These are phyloP conservation scores for Magnusiomyces suaveolens DNA, from an alignment of 1,139 yeast species.

Conservation along the genomic window DNA sequence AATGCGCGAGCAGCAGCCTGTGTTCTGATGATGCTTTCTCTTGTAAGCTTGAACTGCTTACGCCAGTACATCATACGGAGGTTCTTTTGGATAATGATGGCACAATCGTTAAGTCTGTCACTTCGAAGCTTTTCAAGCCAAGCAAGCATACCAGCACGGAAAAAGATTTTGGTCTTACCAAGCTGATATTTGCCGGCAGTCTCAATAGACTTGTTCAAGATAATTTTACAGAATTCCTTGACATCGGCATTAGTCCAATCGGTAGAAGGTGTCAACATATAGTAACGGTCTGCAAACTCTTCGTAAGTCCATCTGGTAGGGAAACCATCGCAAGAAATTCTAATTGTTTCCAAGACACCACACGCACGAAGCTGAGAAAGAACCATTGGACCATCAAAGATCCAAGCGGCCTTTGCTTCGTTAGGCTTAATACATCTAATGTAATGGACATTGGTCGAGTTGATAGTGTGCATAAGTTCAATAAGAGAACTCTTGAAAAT, in stretches of 20 bases:
- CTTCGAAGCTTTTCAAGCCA: conserved; percentile 75
- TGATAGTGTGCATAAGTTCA: conserved; percentile 85
- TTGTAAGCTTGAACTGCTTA: conserved; percentile 46
- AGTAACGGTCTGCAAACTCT: conserved; percentile 86
- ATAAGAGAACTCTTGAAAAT: conserved; percentile 87
- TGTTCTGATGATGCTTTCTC: conserved; percentile 44
- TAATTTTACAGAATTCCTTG: conserved; percentile 54
- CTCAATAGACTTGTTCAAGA: conserved; percentile 54
- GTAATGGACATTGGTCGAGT: conserved; percentile 91
- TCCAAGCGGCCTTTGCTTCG: conserved; percentile 91
- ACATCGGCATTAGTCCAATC: conserved; percentile 53
- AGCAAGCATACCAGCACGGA: conserved; percentile 91
- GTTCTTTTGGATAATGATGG: conserved; percentile 79
- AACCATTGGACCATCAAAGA: conserved; percentile 91
- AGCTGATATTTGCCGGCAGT: conserved; percentile 63
- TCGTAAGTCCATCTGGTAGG: conserved; percentile 94
- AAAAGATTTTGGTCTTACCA: conserved; percentile 74
- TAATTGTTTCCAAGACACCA: conserved; percentile 94
- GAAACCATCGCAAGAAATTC: conserved; percentile 96
- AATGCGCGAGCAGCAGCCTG: conserved; percentile 62
- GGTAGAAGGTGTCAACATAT: conserved; percentile 62
- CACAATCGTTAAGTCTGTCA: conserved; percentile 66
- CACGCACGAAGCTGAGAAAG: conserved; percentile 92
- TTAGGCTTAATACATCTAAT: conserved; percentile 97
- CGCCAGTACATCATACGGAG: conserved; percentile 61